Evolutionary conservation across 768 basidiomycete species (phyloP).

Genomic region (Boletus eberwhitei): DNA sequence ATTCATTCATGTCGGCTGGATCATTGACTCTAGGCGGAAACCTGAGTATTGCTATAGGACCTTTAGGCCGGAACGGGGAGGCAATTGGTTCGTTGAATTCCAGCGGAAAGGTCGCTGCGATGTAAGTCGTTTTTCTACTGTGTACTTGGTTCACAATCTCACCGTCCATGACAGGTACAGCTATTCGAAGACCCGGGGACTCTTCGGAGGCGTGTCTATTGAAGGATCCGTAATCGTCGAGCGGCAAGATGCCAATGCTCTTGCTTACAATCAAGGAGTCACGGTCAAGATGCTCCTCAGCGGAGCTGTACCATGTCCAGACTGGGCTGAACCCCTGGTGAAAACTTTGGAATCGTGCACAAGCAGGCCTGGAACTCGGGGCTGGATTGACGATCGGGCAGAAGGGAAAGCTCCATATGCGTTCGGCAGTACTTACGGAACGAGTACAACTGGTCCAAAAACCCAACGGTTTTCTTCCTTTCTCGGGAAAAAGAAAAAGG

Average conservation of each 20-base stretch:
- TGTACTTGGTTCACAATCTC: background rate
- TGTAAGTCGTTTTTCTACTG: conserved; percentile 46
- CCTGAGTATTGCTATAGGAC: conserved; percentile 85
- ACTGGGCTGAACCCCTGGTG: conserved; percentile 76
- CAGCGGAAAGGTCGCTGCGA: conserved; percentile 86
- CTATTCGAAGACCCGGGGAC: conserved; percentile 87
- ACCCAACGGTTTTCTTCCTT: conserved; percentile 31
- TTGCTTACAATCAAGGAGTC: conserved; percentile 75
- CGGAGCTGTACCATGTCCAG: conserved; percentile 68
- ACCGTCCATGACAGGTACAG: conserved; percentile 57
- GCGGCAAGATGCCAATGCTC: conserved; percentile 86
- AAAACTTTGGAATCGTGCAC: conserved; percentile 71
- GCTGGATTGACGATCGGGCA: conserved; percentile 61
- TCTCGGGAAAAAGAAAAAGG: conserved; percentile 45
- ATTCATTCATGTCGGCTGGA: conserved; percentile 93
- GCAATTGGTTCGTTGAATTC: conserved; percentile 80
- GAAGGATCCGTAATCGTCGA: conserved; percentile 92
- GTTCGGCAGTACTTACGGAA: conserved; percentile 36
- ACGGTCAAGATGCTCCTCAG: conserved; percentile 77
- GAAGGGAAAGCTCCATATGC: conserved; percentile 46
- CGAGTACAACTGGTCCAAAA: conserved; percentile 33
- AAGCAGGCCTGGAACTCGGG: conserved; percentile 60
- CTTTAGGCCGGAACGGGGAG: conserved; percentile 91
- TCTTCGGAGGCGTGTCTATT: conserved; percentile 88
- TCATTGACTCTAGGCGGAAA: conserved; percentile 89